phyloP scores from a whole-genome alignment of 148 eudicot species.

The Rhododendron vialii region DNA sequence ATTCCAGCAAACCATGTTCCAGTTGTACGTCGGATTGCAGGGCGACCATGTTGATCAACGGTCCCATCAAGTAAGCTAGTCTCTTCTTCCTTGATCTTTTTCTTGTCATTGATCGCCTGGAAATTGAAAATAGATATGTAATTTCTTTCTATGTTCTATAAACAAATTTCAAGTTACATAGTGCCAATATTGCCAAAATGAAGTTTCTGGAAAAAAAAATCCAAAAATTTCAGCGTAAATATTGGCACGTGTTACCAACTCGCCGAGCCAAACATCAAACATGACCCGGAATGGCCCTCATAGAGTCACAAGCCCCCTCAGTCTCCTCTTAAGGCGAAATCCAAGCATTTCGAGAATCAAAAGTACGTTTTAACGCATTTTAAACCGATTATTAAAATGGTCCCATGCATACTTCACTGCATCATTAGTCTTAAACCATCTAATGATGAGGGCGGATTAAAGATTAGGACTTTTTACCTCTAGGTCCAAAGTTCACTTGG shows the following conservation, averaged over 20 bases:
- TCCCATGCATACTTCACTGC: not conserved
- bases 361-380: not conserved
- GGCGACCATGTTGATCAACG: slow-evolving; percentile 51
- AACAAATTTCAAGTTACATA: not conserved
- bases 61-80: slow-evolving; percentile 54
- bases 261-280: not conserved
- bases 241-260: not conserved
- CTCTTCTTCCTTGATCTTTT: slow-evolving; percentile 26
- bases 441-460: not conserved
- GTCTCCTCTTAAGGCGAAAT: not conserved
- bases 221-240: not conserved
- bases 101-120: slow-evolving; percentile 16
- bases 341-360: not conserved
- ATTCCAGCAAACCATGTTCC: slow-evolving; percentile 63
- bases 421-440: not conserved
- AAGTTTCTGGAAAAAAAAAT: not conserved
- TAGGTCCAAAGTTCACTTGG: not conserved
- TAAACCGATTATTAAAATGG: not conserved
- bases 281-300: not conserved
- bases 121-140: not conserved
- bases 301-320: no score
- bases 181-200: no score
- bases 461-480: not conserved
- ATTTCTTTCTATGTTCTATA: not conserved
- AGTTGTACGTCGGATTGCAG: slow-evolving; percentile 45